Conservation (phyloP, 345 rosid genomes). For the Anacardium occidentale region DNA sequence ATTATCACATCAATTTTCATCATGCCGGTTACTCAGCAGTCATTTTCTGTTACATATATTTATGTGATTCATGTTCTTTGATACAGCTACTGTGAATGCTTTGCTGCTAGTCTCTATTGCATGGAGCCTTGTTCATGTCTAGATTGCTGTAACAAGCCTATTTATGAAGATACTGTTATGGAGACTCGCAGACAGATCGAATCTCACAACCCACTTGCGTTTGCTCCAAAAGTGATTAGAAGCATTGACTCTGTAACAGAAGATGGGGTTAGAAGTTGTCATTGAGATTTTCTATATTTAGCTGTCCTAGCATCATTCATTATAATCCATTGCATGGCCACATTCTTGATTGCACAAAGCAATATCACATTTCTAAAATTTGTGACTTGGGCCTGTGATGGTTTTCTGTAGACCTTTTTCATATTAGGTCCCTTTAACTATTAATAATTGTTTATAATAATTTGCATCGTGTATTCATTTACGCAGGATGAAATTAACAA, state of each 20-base stretch:
- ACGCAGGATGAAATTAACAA: slow-evolving; percentile 50
- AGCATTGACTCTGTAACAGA: slow-evolving; percentile 30
- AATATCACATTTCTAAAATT: slow-evolving; percentile 8
- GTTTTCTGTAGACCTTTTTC: slow-evolving; percentile 3
- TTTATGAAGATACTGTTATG: slow-evolving; percentile 49
- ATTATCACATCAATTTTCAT: background rate
- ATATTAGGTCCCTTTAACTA: background rate
- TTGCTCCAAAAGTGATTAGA: slow-evolving; percentile 75
- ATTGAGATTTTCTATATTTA: slow-evolving; percentile 6
- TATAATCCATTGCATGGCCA: slow-evolving; percentile 17
- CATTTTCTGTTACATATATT: slow-evolving; percentile 13
- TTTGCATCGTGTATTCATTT: slow-evolving; percentile 13
- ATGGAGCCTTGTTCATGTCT: slow-evolving; percentile 62
- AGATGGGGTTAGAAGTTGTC: slow-evolving; percentile 39
- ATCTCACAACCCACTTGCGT: slow-evolving; percentile 74
- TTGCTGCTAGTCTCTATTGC: slow-evolving; percentile 82
- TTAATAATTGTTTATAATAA: background rate
- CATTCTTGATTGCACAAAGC: slow-evolving; percentile 13
- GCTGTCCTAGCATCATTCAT: slow-evolving; percentile 16
- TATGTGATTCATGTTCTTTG: slow-evolving; percentile 13
- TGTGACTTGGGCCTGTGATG: slow-evolving; percentile 13
- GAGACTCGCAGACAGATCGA: slow-evolving; percentile 56
- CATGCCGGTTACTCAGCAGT: background rate
- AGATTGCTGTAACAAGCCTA: slow-evolving; percentile 67
- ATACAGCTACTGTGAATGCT: slow-evolving; percentile 79